Evolutionary conservation across 176 grass and related monocot species (phyloP).

Genomic region (Juncus effusus): DNA sequence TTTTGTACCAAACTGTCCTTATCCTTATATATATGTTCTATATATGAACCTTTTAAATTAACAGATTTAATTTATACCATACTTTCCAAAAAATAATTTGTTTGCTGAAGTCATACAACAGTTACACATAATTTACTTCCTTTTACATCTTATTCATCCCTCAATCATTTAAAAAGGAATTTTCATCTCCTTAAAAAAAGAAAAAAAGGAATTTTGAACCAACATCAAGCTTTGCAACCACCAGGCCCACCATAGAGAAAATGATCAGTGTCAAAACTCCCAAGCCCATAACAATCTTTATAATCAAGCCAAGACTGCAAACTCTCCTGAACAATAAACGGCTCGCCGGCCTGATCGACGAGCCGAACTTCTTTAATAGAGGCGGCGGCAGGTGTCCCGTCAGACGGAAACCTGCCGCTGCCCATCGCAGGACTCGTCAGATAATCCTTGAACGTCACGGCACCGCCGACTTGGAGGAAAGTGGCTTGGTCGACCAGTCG

Average conservation of each 20-base stretch:
- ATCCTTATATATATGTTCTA: no score
- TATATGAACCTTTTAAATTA: no score
- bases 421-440: not conserved
- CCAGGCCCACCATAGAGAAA: conserved; percentile 5
- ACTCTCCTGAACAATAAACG: no score
- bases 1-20: no score
- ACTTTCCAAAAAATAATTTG: no score
- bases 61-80: no score
- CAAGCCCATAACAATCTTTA: not conserved
- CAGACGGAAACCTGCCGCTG: not conserved
- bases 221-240: not conserved
- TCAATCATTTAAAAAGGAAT: no score
- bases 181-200: no score
- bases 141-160: no score
- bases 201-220: no score
- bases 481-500: not conserved
- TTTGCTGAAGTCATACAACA: no score
- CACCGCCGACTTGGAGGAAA: not conserved
- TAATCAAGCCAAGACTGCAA: not conserved
- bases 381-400: not conserved
- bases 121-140: no score
- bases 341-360: not conserved
- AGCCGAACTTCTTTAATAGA: not conserved
- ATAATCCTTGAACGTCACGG: not conserved
- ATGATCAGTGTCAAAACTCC: not conserved